Evolutionary conservation across 257 asterid species (phyloP), one percentile per base, ranked within the genome.

Genomic region (Nicotiana attenuata): DNA sequence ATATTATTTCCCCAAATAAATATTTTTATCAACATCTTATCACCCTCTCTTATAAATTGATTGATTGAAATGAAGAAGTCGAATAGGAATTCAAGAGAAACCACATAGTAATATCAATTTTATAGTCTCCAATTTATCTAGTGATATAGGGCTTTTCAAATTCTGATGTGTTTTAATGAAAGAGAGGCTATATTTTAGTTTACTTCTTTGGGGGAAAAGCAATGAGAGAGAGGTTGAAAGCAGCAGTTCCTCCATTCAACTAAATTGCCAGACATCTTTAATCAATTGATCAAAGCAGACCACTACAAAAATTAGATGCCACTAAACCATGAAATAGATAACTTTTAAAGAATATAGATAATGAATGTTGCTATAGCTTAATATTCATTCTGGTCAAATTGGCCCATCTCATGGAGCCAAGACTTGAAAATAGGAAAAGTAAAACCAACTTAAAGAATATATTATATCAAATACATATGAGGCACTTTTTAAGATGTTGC

Each of bases 331-430:
- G 79, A 73, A 24, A 24, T 22, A 47, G 26, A 52, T 4, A 24
- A 38, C 31, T 35, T 17, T 5, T 38, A n/a, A 52, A 69, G 77
- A 69, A 69, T 24, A 73, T 73, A 15, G 79, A 50, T 24, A 50
- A 50, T 47, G 63, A 45, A 71, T 73, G 61, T 60, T 47, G 15
- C 24, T 22, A 73, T 73, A 73, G 63, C 79, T 47, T 47, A 22
- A 47, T 73, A 47, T 73, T 73, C 41, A 50, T 73, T 73, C 79
- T 47, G 61, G 61, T 73, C 78, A 71, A 45, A 13, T 73, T 73
- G 26, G 52, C 41, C 14, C 26, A 73, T 73, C 52, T 73, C 50
- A 73, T 73, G 41, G n/a, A 24, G 79, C 52, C 26, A 1, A 24
- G 63, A 45, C 60, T 8, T 14, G 41, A 47, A 75, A 75, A 41